Evolutionary conservation across 495 filamentous ascomycete species (phyloP), one percentile per base, ranked within the genome.

Genomic region (Chaetomium cochliodes): DNA sequence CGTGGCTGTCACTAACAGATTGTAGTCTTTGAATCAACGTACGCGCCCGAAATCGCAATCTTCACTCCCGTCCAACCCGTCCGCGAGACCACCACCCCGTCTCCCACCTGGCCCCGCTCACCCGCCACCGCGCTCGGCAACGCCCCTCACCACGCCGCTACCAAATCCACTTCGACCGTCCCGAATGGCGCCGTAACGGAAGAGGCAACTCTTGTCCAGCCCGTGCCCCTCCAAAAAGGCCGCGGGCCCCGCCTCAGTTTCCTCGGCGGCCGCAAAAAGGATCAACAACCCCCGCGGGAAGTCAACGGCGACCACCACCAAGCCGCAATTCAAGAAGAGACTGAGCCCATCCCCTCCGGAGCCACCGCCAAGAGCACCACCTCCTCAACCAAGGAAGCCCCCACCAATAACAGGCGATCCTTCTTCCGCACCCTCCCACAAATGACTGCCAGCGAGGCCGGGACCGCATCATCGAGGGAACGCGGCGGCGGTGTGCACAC

Each of bases 1-100:
- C 16, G 11, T 64, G 58, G 55, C 39, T n/a, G 53, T 16, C 5
- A 41, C 55, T 65, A 58, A 49, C 39, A 16, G 25, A 50, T 33
- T 22, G 7, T 57, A 86, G 85, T 77, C 67, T 88, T 87, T 62
- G 87, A 89, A 68, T 70, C 70, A 23, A 87, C 84, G 4, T 91
- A 86, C 60, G 86, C 80, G 3, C 79, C 79, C 5, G 88, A 91
- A 73, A 79, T 90, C 37, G 79, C 81, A 8, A 70, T 80, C 33
- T 84, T 90, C 72, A 77, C 79, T 50, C 76, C 79, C 2, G 69
- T 69, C 25, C 72, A 72, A 57, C 71, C 73, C 60, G 65, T 66
- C 16, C 74, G 74, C 18, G 73, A 74, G 2, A 68, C 66, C 55
- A 61, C n/a, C 44, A 66, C 73, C 2, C 76, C 77, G 15, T 81